A percentile compares a stretch with the other conserved stretches of the same genome.
Conservation (phyloP, 768 basidiomycete species). For the Termitomyces bulborhizus region DNA sequence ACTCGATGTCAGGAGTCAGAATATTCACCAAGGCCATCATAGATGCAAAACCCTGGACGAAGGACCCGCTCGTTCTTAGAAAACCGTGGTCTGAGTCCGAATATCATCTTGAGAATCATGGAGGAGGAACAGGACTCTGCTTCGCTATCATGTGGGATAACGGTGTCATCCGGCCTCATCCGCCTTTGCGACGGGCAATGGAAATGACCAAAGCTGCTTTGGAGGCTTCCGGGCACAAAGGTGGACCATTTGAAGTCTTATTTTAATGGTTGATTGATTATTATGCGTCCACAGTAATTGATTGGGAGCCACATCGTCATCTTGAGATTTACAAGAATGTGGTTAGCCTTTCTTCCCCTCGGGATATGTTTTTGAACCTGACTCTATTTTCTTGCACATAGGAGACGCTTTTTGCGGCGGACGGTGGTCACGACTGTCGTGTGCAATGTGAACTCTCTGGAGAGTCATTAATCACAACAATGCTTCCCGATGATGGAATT, state of each 20-base stretch:
- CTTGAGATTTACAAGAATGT: conserved; percentile 40
- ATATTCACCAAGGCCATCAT: conserved; percentile 48
- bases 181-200: conserved; percentile 47
- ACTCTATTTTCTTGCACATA: conserved; percentile 14
- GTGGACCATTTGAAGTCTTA: conserved; percentile 16
- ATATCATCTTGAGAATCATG: conserved; percentile 41
- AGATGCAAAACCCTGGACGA: conserved; percentile 45
- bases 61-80: conserved; percentile 43
- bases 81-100: conserved; percentile 42
- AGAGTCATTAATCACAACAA: conserved; percentile 54
- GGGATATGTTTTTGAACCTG: neutral
- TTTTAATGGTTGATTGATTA: conserved; percentile 2
- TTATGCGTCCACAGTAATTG: conserved; percentile 40
- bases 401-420: conserved; percentile 46
- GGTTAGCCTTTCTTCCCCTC: conserved; percentile 16
- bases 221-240: conserved; percentile 43
- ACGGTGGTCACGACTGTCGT: conserved; percentile 43
- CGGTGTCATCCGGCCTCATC: conserved; percentile 40
- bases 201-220: conserved; percentile 36
- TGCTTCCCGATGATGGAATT: conserved; percentile 31
- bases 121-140: conserved; percentile 36
- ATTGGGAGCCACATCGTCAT: conserved; percentile 57
- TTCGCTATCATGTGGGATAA: conserved; percentile 49
- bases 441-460: conserved; percentile 37
- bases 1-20: conserved; percentile 44